phyloP scores from a whole-genome alignment of 345 rosid genomes.

The Gossypium anomalum region DNA sequence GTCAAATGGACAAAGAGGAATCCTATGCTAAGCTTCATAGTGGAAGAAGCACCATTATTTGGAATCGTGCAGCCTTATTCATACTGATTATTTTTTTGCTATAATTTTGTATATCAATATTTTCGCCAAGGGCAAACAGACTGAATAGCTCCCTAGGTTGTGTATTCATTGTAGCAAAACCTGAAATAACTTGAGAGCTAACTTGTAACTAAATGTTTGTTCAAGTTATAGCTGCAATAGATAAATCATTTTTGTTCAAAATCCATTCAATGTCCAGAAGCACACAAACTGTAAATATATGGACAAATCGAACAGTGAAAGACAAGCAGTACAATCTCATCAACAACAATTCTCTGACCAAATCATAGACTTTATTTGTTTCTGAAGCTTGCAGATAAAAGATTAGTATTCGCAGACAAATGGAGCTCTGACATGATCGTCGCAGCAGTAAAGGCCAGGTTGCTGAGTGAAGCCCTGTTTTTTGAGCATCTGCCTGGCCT shows the following conservation, averaged over 20 bases:
- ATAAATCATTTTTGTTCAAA: constrained; percentile 14
- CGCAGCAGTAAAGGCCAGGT: constrained; percentile 92
- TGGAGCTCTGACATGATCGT: constrained; percentile 48
- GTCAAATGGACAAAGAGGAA: background rate
- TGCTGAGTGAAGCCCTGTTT: constrained; percentile 84
- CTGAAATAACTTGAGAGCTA: background rate
- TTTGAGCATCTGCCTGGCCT: constrained; percentile 61
- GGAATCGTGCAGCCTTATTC: constrained; percentile 36
- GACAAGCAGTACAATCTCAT: background rate
- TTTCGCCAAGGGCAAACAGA: constrained; percentile 15
- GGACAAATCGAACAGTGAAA: background rate
- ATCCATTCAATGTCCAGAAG: background rate
- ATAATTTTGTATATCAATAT: constrained; percentile 32
- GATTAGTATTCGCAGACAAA: constrained; percentile 40
- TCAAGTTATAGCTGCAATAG: constrained; percentile 24
- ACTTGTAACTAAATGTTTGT: constrained; percentile 17
- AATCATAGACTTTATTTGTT: background rate
- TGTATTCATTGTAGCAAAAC: background rate
- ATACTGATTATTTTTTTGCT: constrained; percentile 26
- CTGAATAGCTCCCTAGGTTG: background rate
- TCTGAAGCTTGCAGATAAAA: background rate
- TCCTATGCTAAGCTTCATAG: constrained; percentile 1
- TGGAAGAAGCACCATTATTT: constrained; percentile 7
- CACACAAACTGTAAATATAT: background rate
- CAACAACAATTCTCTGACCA: background rate